Evolutionary conservation across 2,329 filamentous ascomycete species (phyloP), one percentile per base, ranked within the genome.

Genomic region (Teratosphaeria zuluensis): DNA sequence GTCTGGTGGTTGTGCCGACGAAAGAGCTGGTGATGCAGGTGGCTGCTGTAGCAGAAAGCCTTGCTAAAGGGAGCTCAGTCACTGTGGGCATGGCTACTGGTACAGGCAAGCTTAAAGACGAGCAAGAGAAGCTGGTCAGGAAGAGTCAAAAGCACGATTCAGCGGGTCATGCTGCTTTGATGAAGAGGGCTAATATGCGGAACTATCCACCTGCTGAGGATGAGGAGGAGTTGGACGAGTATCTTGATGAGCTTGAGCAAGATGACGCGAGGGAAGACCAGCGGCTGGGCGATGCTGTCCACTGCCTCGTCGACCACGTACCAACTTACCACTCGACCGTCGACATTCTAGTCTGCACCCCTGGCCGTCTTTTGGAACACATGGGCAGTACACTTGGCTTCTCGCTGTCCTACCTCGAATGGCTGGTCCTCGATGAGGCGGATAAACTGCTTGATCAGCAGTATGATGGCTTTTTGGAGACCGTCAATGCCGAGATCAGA

Each of bases 341-440:
- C 3, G 92, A 97, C 70, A 83, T 97, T 35, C 80, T 99, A 30
- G 88, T 96, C 55, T 94, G 90, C 71, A 97, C 92, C 0, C 92
- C 92, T 0, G 94, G 94, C 60, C 84, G 92, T 62, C 81, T 97
- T 0, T 90, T 97, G 3, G 92, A 97, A 67, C 92, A 97, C 72
- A 81, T 96, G 55, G 86, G 87, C 63, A 85, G 86, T 60, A 97
- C 92, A 0, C 83, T 84, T 2, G 91, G 90, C 0, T 96, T 97
- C 71, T 83, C 80, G 0, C 78, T 97, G 24, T 83, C 88, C 58
- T 81, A 88, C 69, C 78, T 96, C 4, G 84, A 89, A 61, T 97
- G 92, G 91, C 79, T 97, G 0, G 84, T 96, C 2, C 88, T 96
- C 53, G 92, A 97, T 67, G 92, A 97, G 74, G 94, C 92, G 11